Percentiles rank a stretch among this genome's conserved stretches.
These are phyloP conservation scores for Fusarium penzigii DNA, from an alignment of 2,329 filamentous ascomycete species.

Conservation along the genomic window DNA sequence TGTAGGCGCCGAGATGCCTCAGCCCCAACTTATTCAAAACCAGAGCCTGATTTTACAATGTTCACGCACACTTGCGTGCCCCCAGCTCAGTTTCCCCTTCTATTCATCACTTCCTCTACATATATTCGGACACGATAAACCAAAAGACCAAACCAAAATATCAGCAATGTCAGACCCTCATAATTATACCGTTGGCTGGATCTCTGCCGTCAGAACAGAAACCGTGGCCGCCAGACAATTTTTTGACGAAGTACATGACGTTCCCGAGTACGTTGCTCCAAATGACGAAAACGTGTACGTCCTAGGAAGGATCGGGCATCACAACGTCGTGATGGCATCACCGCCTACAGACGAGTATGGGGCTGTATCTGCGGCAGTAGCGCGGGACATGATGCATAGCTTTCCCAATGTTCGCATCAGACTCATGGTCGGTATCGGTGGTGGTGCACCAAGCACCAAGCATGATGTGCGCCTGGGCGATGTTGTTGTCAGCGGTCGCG, in stretches of 20 bases:
- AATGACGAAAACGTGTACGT: slow-evolving; percentile 34
- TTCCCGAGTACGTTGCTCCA: slow-evolving; percentile 22
- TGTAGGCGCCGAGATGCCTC: too few species aligned
- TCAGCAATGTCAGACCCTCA: slow-evolving; percentile 10
- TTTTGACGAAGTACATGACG: slow-evolving; percentile 41
- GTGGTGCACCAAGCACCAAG: slow-evolving; percentile 35
- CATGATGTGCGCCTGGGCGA: slow-evolving; percentile 38
- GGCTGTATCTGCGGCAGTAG: slow-evolving; percentile 27
- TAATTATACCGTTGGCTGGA: slow-evolving; percentile 44
- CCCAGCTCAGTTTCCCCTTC: too few species aligned
- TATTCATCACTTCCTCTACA: too few species aligned
- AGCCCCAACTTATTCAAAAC: too few species aligned
- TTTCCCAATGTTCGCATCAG: slow-evolving; percentile 33
- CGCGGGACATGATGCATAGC: slow-evolving; percentile 29
- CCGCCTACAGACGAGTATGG: slow-evolving; percentile 32
- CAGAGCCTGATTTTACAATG: too few species aligned
- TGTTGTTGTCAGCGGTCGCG: slow-evolving; percentile 20
- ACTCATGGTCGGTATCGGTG: slow-evolving; percentile 38
- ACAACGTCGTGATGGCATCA: slow-evolving; percentile 38
- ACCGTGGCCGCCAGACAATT: slow-evolving; percentile 38
- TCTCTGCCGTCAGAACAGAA: slow-evolving; percentile 42
- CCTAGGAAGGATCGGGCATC: slow-evolving; percentile 32
- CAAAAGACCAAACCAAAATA: too few species aligned
- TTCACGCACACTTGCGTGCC: too few species aligned
- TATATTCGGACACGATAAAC: too few species aligned